Evolutionary conservation across 2,329 filamentous ascomycete species (phyloP), one percentile per base, ranked within the genome.

Genomic region (Gyromitra esculenta): DNA sequence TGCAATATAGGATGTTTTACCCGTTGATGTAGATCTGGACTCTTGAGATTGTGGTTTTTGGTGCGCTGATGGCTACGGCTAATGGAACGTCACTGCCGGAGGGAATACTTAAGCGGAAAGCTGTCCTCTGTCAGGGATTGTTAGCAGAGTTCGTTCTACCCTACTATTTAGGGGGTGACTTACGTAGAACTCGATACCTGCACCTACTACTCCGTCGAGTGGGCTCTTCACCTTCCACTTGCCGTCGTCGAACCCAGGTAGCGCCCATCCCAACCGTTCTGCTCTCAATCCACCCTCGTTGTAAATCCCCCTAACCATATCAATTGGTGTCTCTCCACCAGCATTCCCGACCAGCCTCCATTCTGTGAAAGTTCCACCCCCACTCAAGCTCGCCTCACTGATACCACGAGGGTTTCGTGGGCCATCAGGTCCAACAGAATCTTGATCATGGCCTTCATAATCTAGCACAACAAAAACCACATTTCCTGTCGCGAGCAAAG

Each of bases 261-360:
- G 82, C 80, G 87, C 86, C 85, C 85, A 87, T 43, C 88, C 87
- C 84, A 0, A 86, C 82, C 78, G 89, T 87, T 39, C 88, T 83
- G 76, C 87, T 86, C n/a, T 82, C 80, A n/a, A 83, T 81, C 88
- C 90, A 1, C 90, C 90, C 81, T 92, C 90, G 78, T 91, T 91
- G 21, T 91, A 84, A 0, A 90, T 89, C 0, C 90, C 90, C 35
- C 90, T 87, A 9, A 85, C 85, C 21, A 84, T 84, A 80, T 92
- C 90, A 1, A 81, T 78, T 81, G 90, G 91, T 81, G 80, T 91
- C 89, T 31, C 89, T 1, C 87, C 87, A 5, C 87, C 87, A 0
- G 87, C 87, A 78, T 88, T 88, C 21, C 87, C 87, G 77, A 87
- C 85, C 25, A 88, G 85, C 76, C 86, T 87, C 87, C 87, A 88